Percentiles rank a stretch among this genome's conserved stretches.
Evolutionary conservation across 1,284 basidiomycete species (phyloP).

Genomic region (Tilletia horrida): DNA sequence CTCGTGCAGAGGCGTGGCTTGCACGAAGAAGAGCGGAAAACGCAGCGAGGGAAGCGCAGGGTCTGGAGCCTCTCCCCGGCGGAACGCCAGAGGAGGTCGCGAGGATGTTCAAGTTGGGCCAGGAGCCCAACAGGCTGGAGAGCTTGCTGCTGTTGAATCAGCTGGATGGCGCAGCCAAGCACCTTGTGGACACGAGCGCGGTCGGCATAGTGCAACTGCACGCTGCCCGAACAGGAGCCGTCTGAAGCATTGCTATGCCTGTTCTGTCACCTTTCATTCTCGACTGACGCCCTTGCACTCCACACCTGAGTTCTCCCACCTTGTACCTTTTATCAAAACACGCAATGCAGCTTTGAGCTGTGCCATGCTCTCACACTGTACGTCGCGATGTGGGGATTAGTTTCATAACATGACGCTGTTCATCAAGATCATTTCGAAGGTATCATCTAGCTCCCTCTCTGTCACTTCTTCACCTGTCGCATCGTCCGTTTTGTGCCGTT

Average conservation of each 20-base stretch:
- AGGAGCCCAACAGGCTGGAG: slow-evolving; percentile 85
- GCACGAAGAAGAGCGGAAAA: slow-evolving; percentile 74
- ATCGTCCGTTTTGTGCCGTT: background rate
- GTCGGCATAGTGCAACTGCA: slow-evolving; percentile 56
- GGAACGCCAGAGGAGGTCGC: slow-evolving; percentile 42
- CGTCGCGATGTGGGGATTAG: background rate
- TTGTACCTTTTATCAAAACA: no score
- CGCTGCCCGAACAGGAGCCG: slow-evolving; percentile 46
- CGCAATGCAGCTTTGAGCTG: no score
- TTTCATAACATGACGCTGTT: slow-evolving; percentile 3
- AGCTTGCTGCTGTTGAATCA: slow-evolving; percentile 64
- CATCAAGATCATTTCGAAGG: slow-evolving; percentile 1
- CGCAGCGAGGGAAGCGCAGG: slow-evolving; percentile 73
- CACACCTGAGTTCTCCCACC: no score
- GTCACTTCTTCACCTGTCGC: background rate
- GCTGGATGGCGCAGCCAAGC: slow-evolving; percentile 55
- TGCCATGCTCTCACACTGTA: background rate
- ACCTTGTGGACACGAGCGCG: slow-evolving; percentile 58
- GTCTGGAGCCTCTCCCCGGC: slow-evolving; percentile 71
- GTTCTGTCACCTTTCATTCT: background rate
- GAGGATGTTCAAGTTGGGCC: slow-evolving; percentile 71
- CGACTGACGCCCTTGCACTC: no score
- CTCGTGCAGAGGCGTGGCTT: slow-evolving; percentile 69
- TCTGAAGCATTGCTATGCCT: background rate
- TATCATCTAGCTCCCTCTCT: slow-evolving; percentile 1